Base-by-base conservation (phyloP, 148 eudicot species). In the Vaccinium corymbosum region DNA sequence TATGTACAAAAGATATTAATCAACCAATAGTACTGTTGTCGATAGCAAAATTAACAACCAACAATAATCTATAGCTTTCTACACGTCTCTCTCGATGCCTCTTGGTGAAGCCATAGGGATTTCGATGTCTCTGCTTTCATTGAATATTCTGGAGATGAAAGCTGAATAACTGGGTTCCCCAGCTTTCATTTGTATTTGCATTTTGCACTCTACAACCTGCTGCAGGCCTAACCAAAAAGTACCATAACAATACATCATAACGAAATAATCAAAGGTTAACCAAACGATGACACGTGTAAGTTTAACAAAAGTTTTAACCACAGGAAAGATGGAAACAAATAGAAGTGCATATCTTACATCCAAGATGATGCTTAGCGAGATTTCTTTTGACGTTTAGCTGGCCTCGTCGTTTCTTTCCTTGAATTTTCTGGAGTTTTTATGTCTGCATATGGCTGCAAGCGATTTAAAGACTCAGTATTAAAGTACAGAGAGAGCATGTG, bases 301-400 rank as follows among this genome's bases (percentile, higher is more conserved):
- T 42, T 42, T 42, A 42, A 42, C 46, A 35, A 35, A 35, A 35
- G 38, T 35, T 35, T 35, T 35, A 35, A 35, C 38, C 2, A 35
- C 38, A 35, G 38, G 38, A 35, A 35, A 35, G 38, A 35, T 35
- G 38, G 38, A 35, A 35, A 35, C 20, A 86, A 84, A 78, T 25
- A 73, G 48, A 77, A 72, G 68, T 77, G 72, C 83, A 86, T 74
- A 78, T 81, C 78, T 70, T 79, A 46, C 66, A 76, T 74, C 35
- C 76, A 78, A 32, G 27, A 14, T 15, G 71, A 57, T 71, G 77
- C 79, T 83, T 88, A 92, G 55, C 93, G 89, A 78, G 86, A 71
- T 84, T 91, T 91, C 85, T 94, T 92, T 62, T 52, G 25, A 52
- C 97, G 93, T 85, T 95, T 93, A 42, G 89, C 35, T 56, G 94